Percentiles rank a stretch among this genome's conserved stretches.
phyloP scores from a whole-genome alignment of 352 stramenopile species.

The Globisporangium uncinulatum region DNA sequence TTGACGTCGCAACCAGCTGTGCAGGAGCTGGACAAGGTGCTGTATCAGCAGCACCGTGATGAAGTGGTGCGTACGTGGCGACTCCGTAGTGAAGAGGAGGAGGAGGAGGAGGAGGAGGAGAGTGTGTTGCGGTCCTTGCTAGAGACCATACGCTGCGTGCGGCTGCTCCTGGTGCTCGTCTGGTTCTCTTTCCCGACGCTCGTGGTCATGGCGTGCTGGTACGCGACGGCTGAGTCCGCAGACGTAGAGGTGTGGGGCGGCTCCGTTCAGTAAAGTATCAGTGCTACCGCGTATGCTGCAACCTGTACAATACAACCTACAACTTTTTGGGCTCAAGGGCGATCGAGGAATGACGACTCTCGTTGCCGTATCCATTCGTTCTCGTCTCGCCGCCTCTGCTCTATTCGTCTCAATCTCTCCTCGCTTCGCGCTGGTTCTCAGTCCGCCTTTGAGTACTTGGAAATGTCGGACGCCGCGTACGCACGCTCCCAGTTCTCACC shows the following conservation, averaged over 20 bases:
- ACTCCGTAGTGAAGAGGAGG: not conserved
- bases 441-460: conserved; percentile 29
- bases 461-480: conserved; percentile 28
- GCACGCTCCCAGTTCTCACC: conserved; percentile 65
- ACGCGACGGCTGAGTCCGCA: conserved; percentile 8
- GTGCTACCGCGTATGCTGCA: too few species aligned
- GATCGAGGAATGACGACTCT: too few species aligned
- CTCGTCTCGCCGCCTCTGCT: too few species aligned
- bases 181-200: conserved; percentile 18
- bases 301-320: too few species aligned
- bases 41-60: conserved; percentile 20
- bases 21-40: conserved; percentile 5
- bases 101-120: not conserved
- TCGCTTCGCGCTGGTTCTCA: not conserved
- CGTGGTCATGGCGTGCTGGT: conserved; percentile 7
- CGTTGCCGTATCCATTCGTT: too few species aligned
- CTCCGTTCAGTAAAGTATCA: too few species aligned
- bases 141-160: conserved; percentile 4
- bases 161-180: conserved; percentile 21
- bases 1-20: not conserved
- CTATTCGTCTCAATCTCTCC: too few species aligned
- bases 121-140: not conserved
- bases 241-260: conserved; percentile 1
- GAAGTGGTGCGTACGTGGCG: conserved; percentile 16
- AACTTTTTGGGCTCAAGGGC: too few species aligned